These are phyloP conservation scores for Chlorella sp. DNA, from an alignment of 139 green algal species.

Conservation along the genomic window DNA sequence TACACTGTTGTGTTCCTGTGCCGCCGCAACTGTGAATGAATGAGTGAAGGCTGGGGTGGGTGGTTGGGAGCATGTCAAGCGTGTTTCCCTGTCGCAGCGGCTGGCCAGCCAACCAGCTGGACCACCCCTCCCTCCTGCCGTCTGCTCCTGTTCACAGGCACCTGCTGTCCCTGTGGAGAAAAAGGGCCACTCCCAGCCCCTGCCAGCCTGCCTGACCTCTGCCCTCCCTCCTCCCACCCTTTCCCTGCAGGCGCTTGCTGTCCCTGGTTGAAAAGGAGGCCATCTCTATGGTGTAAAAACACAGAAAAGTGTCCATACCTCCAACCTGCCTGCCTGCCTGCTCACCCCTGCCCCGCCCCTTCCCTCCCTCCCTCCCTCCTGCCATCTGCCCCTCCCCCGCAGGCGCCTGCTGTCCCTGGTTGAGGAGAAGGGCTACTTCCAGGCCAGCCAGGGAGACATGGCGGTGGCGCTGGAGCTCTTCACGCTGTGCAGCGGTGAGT, in stretches of 20 bases:
- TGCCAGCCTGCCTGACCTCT: too few species aligned
- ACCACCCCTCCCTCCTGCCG: too few species aligned
- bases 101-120: too few species aligned
- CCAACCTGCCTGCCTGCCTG: neutral
- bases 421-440: conserved; percentile 37
- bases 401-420: conserved; percentile 45
- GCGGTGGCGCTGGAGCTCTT: conserved; percentile 57
- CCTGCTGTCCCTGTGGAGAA: neutral
- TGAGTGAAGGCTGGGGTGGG: neutral
- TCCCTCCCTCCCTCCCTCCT: neutral
- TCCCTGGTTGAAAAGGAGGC: conserved; percentile 20
- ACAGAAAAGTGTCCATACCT: too few species aligned
- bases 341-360: neutral
- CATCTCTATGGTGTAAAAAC: too few species aligned
- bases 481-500: conserved; percentile 47
- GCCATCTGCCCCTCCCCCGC: neutral
- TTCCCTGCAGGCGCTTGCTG: neutral
- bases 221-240: neutral
- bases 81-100: too few species aligned
- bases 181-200: too few species aligned
- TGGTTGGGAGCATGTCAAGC: neutral
- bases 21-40: too few species aligned
- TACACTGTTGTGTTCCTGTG: too few species aligned
- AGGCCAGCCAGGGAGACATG: conserved; percentile 46
- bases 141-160: too few species aligned